phyloP scores from a whole-genome alignment of 768 basidiomycete species.

The button mushroom (Agaricus bisporus) region DNA sequence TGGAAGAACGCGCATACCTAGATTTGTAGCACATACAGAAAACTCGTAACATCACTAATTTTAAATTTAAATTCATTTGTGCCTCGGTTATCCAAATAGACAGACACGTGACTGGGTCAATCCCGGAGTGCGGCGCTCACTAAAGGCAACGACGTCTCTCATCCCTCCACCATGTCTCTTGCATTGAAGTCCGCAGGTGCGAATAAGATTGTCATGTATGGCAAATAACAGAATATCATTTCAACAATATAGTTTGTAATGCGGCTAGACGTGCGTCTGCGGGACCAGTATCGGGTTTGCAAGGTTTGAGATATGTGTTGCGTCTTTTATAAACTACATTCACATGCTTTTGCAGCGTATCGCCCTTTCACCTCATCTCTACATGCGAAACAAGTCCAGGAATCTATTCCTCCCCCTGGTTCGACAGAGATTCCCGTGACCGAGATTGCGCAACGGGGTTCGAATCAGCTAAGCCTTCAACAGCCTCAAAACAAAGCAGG shows the following conservation, averaged over 20 bases:
- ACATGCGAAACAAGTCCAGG: constrained; percentile 31
- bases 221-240: not conserved
- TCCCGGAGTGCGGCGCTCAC: not conserved
- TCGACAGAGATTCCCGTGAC: constrained; percentile 56
- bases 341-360: constrained; percentile 14
- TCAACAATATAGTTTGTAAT: constrained; percentile 16
- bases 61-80: no score
- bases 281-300: constrained; percentile 36
- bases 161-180: constrained; percentile 41
- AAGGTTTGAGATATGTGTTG: constrained; percentile 23
- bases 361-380: constrained; percentile 55
- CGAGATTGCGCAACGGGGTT: constrained; percentile 66
- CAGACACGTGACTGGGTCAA: constrained; percentile 10
- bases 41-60: no score
- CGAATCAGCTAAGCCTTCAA: constrained; percentile 82
- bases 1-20: no score
- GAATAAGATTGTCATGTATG: constrained; percentile 5
- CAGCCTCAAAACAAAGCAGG: constrained; percentile 88
- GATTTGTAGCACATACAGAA: no score
- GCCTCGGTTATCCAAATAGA: no score
- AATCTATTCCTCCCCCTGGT: constrained; percentile 22
- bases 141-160: not conserved
- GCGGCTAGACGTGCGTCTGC: constrained; percentile 39
- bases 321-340: constrained; percentile 4
- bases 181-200: constrained; percentile 31